Percentiles rank a stretch among this genome's conserved stretches.
These are phyloP conservation scores for Pseudonitzschia multiseries DNA, from an alignment of 108 stramenopile species.

Conservation along the genomic window DNA sequence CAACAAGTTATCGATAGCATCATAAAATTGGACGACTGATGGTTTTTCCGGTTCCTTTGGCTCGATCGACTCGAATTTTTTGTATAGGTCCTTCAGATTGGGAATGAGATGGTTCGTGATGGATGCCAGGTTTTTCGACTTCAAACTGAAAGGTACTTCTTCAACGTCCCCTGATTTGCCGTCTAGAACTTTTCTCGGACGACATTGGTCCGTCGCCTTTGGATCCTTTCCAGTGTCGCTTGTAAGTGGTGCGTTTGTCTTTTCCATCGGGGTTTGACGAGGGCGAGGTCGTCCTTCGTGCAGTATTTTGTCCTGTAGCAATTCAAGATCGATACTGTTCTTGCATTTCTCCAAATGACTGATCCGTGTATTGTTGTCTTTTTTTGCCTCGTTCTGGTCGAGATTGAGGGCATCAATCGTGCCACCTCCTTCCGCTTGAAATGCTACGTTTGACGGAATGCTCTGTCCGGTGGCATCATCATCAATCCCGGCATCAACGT, in stretches of 20 bases:
- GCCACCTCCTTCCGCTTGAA: background rate
- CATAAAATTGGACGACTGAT: conserved; percentile 21
- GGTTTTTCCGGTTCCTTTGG: conserved; percentile 1
- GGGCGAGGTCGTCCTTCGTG: background rate
- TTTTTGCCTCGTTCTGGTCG: background rate
- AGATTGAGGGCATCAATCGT: background rate
- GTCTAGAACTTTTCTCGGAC: background rate
- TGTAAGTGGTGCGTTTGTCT: too few species aligned
- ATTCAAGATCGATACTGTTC: conserved; percentile 18
- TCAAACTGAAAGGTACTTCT: background rate
- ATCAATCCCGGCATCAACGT: conserved; percentile 10
- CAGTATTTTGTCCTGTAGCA: conserved; percentile 25
- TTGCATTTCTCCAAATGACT: conserved; percentile 16
- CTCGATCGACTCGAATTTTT: conserved; percentile 7
- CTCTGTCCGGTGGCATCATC: conserved; percentile 11
- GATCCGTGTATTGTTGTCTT: too few species aligned
- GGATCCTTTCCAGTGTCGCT: background rate
- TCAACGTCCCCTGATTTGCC: background rate
- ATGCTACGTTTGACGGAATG: conserved; percentile 25
- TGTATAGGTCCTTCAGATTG: background rate
- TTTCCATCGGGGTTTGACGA: background rate
- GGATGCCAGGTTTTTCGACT: background rate
- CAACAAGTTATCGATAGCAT: conserved; percentile 24
- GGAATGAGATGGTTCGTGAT: background rate
- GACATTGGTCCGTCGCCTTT: background rate